Evolutionary conservation across 805 yeast genomes (phyloP).

Genomic region (Yamadazyma phyllophila): DNA sequence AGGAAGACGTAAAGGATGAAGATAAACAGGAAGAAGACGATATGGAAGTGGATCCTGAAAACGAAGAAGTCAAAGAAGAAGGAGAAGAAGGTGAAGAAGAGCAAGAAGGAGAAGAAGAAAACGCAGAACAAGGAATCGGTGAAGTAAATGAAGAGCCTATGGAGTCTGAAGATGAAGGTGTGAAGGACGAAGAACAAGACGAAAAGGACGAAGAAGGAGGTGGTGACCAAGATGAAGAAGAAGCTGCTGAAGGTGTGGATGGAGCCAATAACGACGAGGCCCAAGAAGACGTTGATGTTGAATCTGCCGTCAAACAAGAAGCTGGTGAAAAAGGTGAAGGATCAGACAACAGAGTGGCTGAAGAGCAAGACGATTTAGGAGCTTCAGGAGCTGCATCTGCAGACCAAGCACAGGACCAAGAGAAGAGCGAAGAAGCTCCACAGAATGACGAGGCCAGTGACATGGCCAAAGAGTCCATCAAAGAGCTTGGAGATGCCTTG

Average conservation of each 20-base stretch:
- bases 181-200: slow-evolving; percentile 24
- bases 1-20: slow-evolving; percentile 27
- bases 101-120: slow-evolving; percentile 34
- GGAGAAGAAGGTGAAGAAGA: slow-evolving; percentile 31
- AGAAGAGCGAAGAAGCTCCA: slow-evolving; percentile 36
- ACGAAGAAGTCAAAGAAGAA: slow-evolving; percentile 26
- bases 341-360: slow-evolving; percentile 52
- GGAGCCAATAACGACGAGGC: slow-evolving; percentile 46
- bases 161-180: slow-evolving; percentile 31
- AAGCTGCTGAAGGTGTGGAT: slow-evolving; percentile 51
- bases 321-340: slow-evolving; percentile 63
- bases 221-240: slow-evolving; percentile 28
- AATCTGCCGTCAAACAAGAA: slow-evolving; percentile 58
- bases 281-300: slow-evolving; percentile 50
- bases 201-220: slow-evolving; percentile 42
- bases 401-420: slow-evolving; percentile 40
- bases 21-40: slow-evolving; percentile 34
- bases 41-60: slow-evolving; percentile 25
- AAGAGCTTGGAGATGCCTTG: slow-evolving; percentile 86
- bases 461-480: slow-evolving; percentile 71
- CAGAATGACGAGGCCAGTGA: slow-evolving; percentile 56
- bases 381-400: slow-evolving; percentile 55
- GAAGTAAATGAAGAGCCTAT: slow-evolving; percentile 23
- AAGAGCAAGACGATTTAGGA: slow-evolving; percentile 67
- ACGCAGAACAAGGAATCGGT: slow-evolving; percentile 27